Conservation (phyloP, 352 stramenopile species). For the Globisporangium apiculatum region DNA sequence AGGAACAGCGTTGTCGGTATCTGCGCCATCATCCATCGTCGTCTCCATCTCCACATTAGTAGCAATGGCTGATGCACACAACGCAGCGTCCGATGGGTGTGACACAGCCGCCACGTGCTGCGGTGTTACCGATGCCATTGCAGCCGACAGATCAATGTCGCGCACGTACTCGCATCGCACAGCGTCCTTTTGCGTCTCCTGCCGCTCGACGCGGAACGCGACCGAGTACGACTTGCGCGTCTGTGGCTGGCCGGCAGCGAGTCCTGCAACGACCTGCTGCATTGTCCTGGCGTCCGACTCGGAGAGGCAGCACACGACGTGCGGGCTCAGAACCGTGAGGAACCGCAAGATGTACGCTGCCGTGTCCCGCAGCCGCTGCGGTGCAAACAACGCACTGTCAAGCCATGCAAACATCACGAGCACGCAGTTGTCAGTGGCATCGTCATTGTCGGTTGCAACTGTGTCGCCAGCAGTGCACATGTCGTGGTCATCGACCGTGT, state of each 20-base stretch:
- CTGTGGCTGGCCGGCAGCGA: neutral
- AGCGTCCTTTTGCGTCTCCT: slow-evolving; percentile 8
- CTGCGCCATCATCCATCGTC: too few relatives aligned
- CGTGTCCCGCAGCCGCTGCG: slow-evolving; percentile 35
- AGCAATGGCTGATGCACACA: too few relatives aligned
- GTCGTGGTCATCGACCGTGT: neutral
- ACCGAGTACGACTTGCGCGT: slow-evolving; percentile 12
- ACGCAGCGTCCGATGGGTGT: too few relatives aligned
- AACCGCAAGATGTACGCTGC: slow-evolving; percentile 67
- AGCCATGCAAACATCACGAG: slow-evolving; percentile 64
- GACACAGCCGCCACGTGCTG: too few relatives aligned
- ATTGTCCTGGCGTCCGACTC: too few relatives aligned
- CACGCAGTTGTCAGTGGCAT: neutral
- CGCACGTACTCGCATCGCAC: slow-evolving; percentile 5
- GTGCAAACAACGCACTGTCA: slow-evolving; percentile 29
- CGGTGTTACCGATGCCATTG: neutral
- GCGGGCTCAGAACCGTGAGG: slow-evolving; percentile 6
- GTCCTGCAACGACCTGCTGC: neutral
- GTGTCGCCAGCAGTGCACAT: neutral
- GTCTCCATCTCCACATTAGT: too few relatives aligned
- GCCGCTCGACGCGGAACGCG: slow-evolving; percentile 9
- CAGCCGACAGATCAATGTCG: slow-evolving; percentile 1
- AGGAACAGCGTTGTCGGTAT: slow-evolving; percentile 7
- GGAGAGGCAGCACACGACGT: slow-evolving; percentile 9
- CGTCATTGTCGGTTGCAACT: neutral